Evolutionary conservation across 257 asterid genomes (phyloP).

Genomic region (Solanum paucissectum): DNA sequence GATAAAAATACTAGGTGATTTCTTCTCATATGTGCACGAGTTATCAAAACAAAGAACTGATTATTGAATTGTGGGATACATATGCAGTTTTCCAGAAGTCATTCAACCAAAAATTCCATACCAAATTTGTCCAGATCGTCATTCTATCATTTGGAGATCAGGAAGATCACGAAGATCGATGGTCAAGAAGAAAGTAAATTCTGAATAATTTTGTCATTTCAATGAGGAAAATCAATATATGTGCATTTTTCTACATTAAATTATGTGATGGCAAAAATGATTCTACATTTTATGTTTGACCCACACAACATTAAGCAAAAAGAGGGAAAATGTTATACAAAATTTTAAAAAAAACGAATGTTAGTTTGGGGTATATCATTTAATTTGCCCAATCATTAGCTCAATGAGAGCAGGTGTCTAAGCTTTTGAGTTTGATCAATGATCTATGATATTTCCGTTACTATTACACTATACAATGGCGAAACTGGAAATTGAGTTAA

Average conservation of each 20-base stretch:
- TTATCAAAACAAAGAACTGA: background rate
- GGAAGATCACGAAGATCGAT: conserved; percentile 21
- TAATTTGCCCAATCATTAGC: background rate
- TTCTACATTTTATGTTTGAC: background rate
- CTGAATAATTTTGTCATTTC: background rate
- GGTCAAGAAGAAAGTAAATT: background rate
- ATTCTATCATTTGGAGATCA: conserved; percentile 72
- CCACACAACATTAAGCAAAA: background rate
- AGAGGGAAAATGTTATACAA: background rate
- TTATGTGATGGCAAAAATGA: background rate
- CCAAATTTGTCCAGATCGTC: conserved; percentile 66
- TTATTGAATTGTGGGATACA: background rate
- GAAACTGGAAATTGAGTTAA: too few species aligned
- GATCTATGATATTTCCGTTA: background rate
- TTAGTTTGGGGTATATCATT: background rate
- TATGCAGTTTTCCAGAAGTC: conserved; percentile 47
- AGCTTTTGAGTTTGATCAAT: background rate
- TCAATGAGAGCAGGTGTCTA: background rate
- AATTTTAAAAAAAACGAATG: background rate
- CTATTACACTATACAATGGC: too few species aligned
- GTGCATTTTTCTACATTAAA: background rate
- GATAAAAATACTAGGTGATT: too few species aligned
- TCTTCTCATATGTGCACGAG: too few species aligned
- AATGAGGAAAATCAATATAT: background rate
- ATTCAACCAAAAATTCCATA: conserved; percentile 50